Base-by-base conservation (phyloP, 2,329 filamentous ascomycete genomes). In the Colletotrichum ledebouriae region DNA sequence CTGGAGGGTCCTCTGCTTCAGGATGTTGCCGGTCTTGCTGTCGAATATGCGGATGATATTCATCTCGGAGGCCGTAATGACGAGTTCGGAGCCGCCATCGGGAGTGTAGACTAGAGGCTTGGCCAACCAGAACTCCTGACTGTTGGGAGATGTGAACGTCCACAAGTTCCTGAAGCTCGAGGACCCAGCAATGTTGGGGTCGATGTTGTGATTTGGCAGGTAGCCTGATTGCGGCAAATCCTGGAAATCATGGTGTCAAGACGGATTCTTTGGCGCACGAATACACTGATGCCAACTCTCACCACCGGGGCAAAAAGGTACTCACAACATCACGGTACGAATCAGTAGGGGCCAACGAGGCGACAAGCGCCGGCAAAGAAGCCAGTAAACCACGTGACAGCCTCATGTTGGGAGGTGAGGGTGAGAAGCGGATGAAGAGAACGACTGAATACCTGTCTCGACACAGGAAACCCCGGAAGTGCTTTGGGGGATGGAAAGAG, bases 81-180 rank as follows among this genome's bases (percentile, higher is more conserved):
- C 73, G 11, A 80, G 58, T 53, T 82, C 80, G 6, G 75, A 70
- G 22, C 65, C 64, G 17, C 76, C 77, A 12, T 73, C 71, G 6
- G 82, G 81, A 1, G 81, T 84, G 61, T 81, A 83, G 0, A 82
- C 75, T 10, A 84, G 71, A 6, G 82, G 82, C 69, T 82, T 82
- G 44, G 81, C 81, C 33, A 71, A 55, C 63, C 64, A 71, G 12
- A 65, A 55, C 53, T 71, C 70, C 33, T 49, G 55, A 37, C 33
- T 13, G 37, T 60, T 53, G 15, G 64, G 60, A 10, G 70, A 68
- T 65, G 78, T 80, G 69, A 81, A 83, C 69, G 68, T 70, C 70
- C 77, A 76, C 17, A 75, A 71, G 25, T 60, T 69, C 17, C 71
- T 72, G 67, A 75, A 77, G n/a, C 69, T 70, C 71, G 72, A 72